Base-by-base conservation (phyloP, 2,329 filamentous ascomycete species). In the Apiospora malaysiana region DNA sequence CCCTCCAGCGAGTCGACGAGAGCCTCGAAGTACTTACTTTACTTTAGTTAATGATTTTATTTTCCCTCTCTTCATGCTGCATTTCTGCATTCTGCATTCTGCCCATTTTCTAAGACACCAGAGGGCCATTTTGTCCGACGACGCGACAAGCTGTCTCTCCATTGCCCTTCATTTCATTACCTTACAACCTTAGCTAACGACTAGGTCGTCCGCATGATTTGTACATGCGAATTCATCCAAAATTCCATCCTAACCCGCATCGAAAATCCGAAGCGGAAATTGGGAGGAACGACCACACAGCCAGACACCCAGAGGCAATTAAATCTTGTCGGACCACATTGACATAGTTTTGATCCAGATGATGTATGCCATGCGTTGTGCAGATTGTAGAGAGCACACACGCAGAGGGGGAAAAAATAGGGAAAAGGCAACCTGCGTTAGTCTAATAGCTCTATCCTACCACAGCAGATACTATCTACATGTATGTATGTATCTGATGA, bases 251-350 rank as follows among this genome's bases (percentile, higher is more conserved):
- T 40, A 32, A 32, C n/a, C 37, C 27, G 27, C 51, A 37, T 59
- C 51, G 51, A 18, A 59, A 37, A 59, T 59, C 16, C 21, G 18
- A 25, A n/a, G 51, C 14, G 51, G 27, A n/a, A 59, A 59, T 59
- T 27, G 27, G 27, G 51, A 32, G 51, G 14, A 7, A 27, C 2
- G 27, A 63, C n/a, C n/a, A 32, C 32, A 32, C 32, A 6, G 6
- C 32, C 32, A 32, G 32, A 32, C 32, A 32, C 6, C 32, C 32
- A n/a, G 18, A 40, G 56, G 56, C 21, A 63, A 63, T 63, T n/a
- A 63, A 63, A 63, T 63, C 32, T 63, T 63, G 32, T 63, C 56
- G 56, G 56, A n/a, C 56, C 56, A 63, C 32, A 63, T 63, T 63
- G 56, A 40, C 32, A 63, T 63, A 40, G 56, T 40, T 40, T 63